Base-by-base conservation (phyloP, 805 yeast species). In the Ogataea parapolymorpha region DNA sequence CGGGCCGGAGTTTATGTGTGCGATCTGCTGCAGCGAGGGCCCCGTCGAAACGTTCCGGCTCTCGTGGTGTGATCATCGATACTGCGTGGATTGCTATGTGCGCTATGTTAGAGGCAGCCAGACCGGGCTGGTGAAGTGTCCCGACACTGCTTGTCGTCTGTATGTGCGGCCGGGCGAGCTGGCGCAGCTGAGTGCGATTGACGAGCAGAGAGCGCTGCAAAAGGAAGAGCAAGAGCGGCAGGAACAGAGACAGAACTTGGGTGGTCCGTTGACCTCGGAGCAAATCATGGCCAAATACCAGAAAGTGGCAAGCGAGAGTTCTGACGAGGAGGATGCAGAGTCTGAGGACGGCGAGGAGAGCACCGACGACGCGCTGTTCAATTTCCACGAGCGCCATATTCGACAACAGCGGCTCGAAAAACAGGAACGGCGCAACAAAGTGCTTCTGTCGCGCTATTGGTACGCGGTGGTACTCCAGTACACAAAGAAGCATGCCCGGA, bases 41-140 rank as follows among this genome's bases (percentile, higher is more conserved):
- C 72, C 32, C 2, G 40, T 65, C 24, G 38, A 44, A 7, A 61
- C 66, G 2, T 85, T 79, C 51, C 61, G 72, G 3, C 59, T 87
- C 12, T 24, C 41, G 13, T 70, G 70, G 12, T 93, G 98, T 61
- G 72, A 71, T 7, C 96, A 91, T 60, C 68, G 66, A 37, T 84
- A 69, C 51, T 93, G 99, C 58, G 51, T 67, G 2, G 66, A 64
- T 10, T 91, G 99, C 60, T 90, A 83, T 58, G 55, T 65, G 12
- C 70, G 69, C 25, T 90, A 87, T 57, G 64, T 84, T 14, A 54
- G 64, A 6, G 75, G 71, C 35, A 35, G 55, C 38, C 60, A 59
- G 16, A 79, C 79, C 0, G 64, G 61, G 3, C 55, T 79, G 7
- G 76, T 87, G 3, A 66, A 70, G 18, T 91, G 98, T 56, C 86